Base-by-base conservation (phyloP, 805 yeast species). In the Dipodascus albidus region DNA sequence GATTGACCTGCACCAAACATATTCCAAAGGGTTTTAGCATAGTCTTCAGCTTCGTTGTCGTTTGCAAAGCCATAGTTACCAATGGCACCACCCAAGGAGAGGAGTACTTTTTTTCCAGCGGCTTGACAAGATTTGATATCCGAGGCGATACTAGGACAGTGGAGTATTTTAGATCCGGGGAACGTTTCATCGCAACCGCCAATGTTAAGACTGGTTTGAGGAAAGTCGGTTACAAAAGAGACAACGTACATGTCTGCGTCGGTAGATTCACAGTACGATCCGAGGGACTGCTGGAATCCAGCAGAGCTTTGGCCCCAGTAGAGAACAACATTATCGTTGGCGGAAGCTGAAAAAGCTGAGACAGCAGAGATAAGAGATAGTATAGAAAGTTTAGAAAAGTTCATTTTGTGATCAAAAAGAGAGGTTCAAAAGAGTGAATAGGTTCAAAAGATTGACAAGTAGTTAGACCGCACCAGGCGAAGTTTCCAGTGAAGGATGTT, bases 231-330 rank as follows among this genome's bases (percentile, higher is more conserved):
- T 62, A 89, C 66, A 69, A 90, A 90, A 1, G 96, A 78, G 35
- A 89, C 63, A 11, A 89, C 63, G 54, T 64, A 68, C 41, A 68
- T 63, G 53, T 87, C 95, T 23, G 86, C 88, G 50, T 80, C 75
- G 53, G 79, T 78, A 51, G 80, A 74, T 54, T 74, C 72, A 74
- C 96, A 88, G 72, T 87, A 87, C 50, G 73, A 67, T 1, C 74
- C 68, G 3, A 80, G 67, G 2, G 68, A 63, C 35, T 71, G 62
- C 58, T 77, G 78, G 11, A 73, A 63, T 3, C 85, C 85, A 19
- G 77, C 81, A 9, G 89, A 80, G 58, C 78, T 76, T 67, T 87
- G 95, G 50, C 96, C 96, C 95, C 95, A 87, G 70, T 87, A 87
- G 9, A 85, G 74, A 23, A 83, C 95, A 47, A 85, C 80, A 59